Evolutionary conservation across 2,329 filamentous ascomycete species (phyloP).

Genomic region (Fusarium staphyleae): DNA sequence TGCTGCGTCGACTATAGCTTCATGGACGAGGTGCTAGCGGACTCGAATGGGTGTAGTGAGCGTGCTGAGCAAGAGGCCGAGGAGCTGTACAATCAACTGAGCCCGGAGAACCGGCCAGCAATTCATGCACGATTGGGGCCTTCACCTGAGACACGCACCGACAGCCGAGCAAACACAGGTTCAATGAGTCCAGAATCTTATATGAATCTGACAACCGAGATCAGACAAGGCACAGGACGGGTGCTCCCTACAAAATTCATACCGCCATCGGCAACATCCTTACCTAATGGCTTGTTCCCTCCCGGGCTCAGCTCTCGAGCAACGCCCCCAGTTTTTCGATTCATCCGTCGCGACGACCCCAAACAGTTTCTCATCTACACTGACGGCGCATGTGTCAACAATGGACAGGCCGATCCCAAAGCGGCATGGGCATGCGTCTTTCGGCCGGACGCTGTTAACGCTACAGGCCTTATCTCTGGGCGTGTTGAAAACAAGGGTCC

Average conservation of each 20-base stretch:
- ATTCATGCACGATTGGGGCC: not conserved
- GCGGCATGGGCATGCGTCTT: constrained; percentile 52
- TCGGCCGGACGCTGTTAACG: not conserved
- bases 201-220: no score
- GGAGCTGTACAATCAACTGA: not conserved
- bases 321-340: not conserved
- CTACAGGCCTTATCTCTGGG: constrained; percentile 20
- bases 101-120: not conserved
- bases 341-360: constrained; percentile 13
- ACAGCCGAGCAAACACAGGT: not conserved
- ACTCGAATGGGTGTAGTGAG: not conserved
- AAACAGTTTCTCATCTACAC: constrained; percentile 50
- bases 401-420: constrained; percentile 47
- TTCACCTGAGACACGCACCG: not conserved
- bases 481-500: constrained; percentile 54
- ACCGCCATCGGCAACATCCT: constrained; percentile 11
- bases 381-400: constrained; percentile 54
- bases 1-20: constrained; percentile 49
- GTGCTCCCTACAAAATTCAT: constrained; percentile 26
- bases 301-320: not conserved
- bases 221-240: constrained; percentile 9
- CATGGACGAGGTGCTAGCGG: constrained; percentile 38
- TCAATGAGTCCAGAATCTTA: not conserved
- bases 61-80: not conserved
- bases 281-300: constrained; percentile 11